phyloP scores from a whole-genome alignment of 352 stramenopile species.

The Blastocystis sp. region DNA sequence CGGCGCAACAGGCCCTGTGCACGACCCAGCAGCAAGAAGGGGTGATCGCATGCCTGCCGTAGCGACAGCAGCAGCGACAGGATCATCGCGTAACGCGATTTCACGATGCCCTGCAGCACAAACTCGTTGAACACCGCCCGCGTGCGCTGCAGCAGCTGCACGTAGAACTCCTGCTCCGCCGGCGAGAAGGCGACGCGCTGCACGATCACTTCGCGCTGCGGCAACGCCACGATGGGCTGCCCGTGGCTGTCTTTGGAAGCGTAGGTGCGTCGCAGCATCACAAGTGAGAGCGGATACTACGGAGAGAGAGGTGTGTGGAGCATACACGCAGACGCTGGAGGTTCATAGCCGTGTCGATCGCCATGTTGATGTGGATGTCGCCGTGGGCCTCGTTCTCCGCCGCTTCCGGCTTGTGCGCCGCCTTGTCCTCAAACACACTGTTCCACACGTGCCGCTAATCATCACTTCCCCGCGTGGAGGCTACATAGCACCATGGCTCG shows the following conservation, averaged over 20 bases:
- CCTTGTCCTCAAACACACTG: conserved; percentile 11
- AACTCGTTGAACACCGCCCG: conserved; percentile 84
- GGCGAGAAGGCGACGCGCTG: conserved; percentile 75
- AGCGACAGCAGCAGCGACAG: conserved; percentile 82
- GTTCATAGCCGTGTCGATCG: conserved; percentile 32
- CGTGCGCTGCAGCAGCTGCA: conserved; percentile 81
- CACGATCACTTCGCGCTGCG: conserved; percentile 73
- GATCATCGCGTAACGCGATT: conserved; percentile 82
- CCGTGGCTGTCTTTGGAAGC: conserved; percentile 77
- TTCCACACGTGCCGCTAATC: conserved; percentile 45
- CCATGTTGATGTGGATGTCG: conserved; percentile 63
- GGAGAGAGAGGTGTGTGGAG: neutral
- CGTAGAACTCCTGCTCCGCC: conserved; percentile 81
- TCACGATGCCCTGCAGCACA: conserved; percentile 78
- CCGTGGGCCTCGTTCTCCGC: conserved; percentile 30
- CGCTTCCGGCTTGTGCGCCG: conserved; percentile 76
- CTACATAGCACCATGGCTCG: conserved; percentile 76
- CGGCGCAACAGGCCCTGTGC: conserved; percentile 73
- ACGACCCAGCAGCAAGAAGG: conserved; percentile 80
- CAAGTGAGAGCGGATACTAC: conserved; percentile 72
- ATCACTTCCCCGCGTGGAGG: neutral
- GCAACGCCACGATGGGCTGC: conserved; percentile 78
- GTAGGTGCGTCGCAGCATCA: conserved; percentile 84
- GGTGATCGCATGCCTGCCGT: conserved; percentile 84
- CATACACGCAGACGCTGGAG: conserved; percentile 44